Percentiles rank a stretch among this genome's conserved stretches.
These are phyloP conservation scores for Phylloporus scabripes DNA, from an alignment of 768 basidiomycete species.

Conservation along the genomic window DNA sequence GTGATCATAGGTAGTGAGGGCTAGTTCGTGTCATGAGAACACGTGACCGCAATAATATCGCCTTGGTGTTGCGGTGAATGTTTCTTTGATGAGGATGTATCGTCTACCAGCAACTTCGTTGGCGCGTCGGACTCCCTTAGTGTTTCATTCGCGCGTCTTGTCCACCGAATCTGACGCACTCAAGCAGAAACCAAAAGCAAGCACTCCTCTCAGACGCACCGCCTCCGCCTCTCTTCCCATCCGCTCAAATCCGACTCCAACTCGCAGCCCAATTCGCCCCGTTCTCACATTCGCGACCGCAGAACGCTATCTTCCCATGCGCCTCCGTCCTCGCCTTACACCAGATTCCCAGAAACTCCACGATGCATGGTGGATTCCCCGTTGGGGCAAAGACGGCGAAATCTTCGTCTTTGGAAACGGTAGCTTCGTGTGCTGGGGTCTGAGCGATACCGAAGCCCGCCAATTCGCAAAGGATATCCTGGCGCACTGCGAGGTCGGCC, in stretches of 20 bases:
- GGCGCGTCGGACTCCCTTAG: background rate
- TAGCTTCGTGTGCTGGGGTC: slow-evolving; percentile 87
- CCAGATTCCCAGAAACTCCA: slow-evolving; percentile 55
- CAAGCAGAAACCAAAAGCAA: slow-evolving; percentile 75
- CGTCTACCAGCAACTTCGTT: background rate
- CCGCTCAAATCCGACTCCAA: slow-evolving; percentile 80
- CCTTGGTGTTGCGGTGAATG: background rate
- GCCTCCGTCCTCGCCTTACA: slow-evolving; percentile 54
- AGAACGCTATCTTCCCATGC: slow-evolving; percentile 69
- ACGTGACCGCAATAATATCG: background rate
- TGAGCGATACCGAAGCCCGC: slow-evolving; percentile 68
- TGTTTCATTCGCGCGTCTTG: slow-evolving; percentile 8
- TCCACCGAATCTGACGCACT: slow-evolving; percentile 18
- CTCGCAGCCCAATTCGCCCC: slow-evolving; percentile 67
- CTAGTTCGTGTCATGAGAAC: too few species aligned
- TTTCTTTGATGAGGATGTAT: slow-evolving; percentile 15
- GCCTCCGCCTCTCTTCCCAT: slow-evolving; percentile 84
- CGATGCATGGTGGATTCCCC: slow-evolving; percentile 76
- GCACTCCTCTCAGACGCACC: slow-evolving; percentile 73
- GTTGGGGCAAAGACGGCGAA: slow-evolving; percentile 70
- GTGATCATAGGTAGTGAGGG: too few species aligned
- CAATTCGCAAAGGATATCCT: slow-evolving; percentile 63
- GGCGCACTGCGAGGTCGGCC: slow-evolving; percentile 53
- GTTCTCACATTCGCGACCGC: slow-evolving; percentile 83
- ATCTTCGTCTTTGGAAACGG: slow-evolving; percentile 87